These are phyloP conservation scores for Lablab purpureus DNA, from an alignment of 306 rosid species.

Conservation along the genomic window DNA sequence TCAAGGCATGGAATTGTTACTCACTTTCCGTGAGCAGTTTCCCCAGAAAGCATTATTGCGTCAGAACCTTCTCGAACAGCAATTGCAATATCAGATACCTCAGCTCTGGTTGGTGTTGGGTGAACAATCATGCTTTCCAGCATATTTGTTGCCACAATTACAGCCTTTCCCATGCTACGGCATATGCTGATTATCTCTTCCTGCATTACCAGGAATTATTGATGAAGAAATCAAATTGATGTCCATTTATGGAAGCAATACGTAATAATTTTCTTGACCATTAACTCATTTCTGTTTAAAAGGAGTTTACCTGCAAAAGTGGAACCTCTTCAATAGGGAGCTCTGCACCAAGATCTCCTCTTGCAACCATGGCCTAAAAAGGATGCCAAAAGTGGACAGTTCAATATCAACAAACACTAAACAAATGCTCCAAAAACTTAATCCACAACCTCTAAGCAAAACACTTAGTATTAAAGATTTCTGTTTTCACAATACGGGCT, in stretches of 20 bases:
- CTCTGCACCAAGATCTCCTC: slow-evolving; percentile 64
- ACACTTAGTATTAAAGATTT: slow-evolving; percentile 25
- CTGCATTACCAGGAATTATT: slow-evolving; percentile 51
- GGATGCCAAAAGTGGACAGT: slow-evolving; percentile 29
- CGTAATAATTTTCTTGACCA: slow-evolving; percentile 6
- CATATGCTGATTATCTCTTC: slow-evolving; percentile 89
- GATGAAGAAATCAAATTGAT: slow-evolving; percentile 31
- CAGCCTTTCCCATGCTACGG: slow-evolving; percentile 99
- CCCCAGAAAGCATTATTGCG: slow-evolving; percentile 97
- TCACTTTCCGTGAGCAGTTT: slow-evolving; percentile 99
- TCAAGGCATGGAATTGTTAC: slow-evolving; percentile 41
- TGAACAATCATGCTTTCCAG: slow-evolving; percentile 99
- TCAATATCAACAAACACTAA: slow-evolving; percentile 23
- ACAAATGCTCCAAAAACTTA: slow-evolving; percentile 4
- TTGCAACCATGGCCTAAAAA: slow-evolving; percentile 59
- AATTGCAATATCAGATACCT: slow-evolving; percentile 98
- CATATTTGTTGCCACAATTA: slow-evolving; percentile 98
- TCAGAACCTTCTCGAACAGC: slow-evolving; percentile 99
- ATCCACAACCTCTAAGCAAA: slow-evolving; percentile 9
- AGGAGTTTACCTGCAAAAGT: slow-evolving; percentile 58
- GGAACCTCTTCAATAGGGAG: slow-evolving; percentile 64
- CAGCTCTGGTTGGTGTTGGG: slow-evolving; percentile 99
- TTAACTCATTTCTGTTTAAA: slow-evolving; percentile 13
- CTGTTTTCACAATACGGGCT: slow-evolving; percentile 11
- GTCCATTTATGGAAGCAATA: slow-evolving; percentile 20